Evolutionary conservation across 2,329 filamentous ascomycete species (phyloP).

Genomic region (Penicillium oxalicum): DNA sequence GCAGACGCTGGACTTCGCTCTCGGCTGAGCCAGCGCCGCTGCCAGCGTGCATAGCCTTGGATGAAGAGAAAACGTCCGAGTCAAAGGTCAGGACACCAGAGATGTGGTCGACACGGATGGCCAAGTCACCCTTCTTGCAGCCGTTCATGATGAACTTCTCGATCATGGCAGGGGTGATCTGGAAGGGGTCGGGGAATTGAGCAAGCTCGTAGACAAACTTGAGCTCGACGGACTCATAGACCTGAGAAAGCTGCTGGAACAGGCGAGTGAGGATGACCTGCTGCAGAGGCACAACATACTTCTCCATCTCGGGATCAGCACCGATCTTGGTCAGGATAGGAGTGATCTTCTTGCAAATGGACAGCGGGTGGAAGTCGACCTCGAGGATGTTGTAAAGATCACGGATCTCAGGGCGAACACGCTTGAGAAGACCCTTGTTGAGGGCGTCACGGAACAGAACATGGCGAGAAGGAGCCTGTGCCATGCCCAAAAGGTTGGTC

Average conservation of each 20-base stretch:
- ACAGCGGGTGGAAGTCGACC: slow-evolving; percentile 97
- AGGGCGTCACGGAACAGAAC: slow-evolving; percentile 93
- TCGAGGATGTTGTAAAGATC: slow-evolving; percentile 98
- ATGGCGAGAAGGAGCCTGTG: slow-evolving; percentile 76
- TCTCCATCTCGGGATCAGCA: slow-evolving; percentile 89
- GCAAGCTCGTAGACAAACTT: slow-evolving; percentile 89
- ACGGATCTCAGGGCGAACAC: slow-evolving; percentile 87
- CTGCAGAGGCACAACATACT: slow-evolving; percentile 91
- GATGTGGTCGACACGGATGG: slow-evolving; percentile 92
- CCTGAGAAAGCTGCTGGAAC: slow-evolving; percentile 97
- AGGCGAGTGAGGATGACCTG: slow-evolving; percentile 97
- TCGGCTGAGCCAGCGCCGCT: slow-evolving; percentile 83
- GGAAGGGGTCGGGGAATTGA: slow-evolving; percentile 92
- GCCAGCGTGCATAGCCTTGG: slow-evolving; percentile 83
- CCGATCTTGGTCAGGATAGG: slow-evolving; percentile 93
- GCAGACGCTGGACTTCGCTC: slow-evolving; percentile 83
- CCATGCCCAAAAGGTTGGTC: slow-evolving; percentile 93
- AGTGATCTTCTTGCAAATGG: slow-evolving; percentile 98
- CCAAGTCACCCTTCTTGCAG: slow-evolving; percentile 98
- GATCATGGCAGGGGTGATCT: slow-evolving; percentile 82
- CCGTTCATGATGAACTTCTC: slow-evolving; percentile 99
- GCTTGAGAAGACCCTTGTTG: slow-evolving; percentile 89
- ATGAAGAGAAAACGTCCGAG: slow-evolving; percentile 94
- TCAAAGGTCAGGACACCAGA: slow-evolving; percentile 95
- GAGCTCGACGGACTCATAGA: slow-evolving; percentile 96